Percentiles rank a stretch among this genome's conserved stretches.
These are phyloP conservation scores for Talaromyces sp. DNA, from an alignment of 2,329 filamentous ascomycete genomes.

Conservation along the genomic window DNA sequence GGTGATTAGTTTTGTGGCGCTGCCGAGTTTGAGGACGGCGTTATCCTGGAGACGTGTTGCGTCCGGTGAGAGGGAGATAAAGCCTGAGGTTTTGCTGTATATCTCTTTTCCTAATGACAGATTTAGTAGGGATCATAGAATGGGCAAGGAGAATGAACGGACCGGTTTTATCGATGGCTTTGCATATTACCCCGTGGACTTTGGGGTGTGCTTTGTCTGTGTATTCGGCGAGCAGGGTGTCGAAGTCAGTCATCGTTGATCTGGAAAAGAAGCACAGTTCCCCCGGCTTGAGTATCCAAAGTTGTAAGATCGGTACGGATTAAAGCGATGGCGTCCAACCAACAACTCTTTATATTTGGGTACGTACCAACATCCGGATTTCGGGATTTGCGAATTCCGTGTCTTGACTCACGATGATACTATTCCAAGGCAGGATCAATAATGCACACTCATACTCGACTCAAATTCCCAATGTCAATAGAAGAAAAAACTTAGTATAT, in stretches of 20 bases:
- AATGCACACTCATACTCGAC: not conserved
- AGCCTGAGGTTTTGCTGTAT: not conserved
- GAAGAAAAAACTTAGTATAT: too few relatives aligned
- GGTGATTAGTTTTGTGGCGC: not conserved
- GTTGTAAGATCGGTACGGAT: too few relatives aligned
- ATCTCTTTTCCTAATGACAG: not conserved
- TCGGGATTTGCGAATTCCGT: not conserved
- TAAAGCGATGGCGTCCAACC: too few relatives aligned
- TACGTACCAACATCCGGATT: not conserved
- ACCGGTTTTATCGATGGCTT: not conserved
- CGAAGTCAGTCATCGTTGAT: not conserved
- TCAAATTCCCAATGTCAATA: not conserved
- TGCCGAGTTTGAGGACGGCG: not conserved
- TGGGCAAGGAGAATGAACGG: not conserved
- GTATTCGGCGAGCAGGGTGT: not conserved
- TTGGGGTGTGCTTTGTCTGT: not conserved
- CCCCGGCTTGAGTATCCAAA: too few relatives aligned
- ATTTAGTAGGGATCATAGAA: not conserved
- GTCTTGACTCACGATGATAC: not conserved
- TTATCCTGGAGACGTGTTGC: not conserved
- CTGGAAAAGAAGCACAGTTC: not conserved
- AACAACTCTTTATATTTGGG: not conserved
- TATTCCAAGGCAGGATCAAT: not conserved
- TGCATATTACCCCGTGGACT: conserved; percentile 1
- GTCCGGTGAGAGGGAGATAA: not conserved